phyloP scores from a whole-genome alignment of 768 basidiomycete genomes.

The Kwoniella bestiolae region DNA sequence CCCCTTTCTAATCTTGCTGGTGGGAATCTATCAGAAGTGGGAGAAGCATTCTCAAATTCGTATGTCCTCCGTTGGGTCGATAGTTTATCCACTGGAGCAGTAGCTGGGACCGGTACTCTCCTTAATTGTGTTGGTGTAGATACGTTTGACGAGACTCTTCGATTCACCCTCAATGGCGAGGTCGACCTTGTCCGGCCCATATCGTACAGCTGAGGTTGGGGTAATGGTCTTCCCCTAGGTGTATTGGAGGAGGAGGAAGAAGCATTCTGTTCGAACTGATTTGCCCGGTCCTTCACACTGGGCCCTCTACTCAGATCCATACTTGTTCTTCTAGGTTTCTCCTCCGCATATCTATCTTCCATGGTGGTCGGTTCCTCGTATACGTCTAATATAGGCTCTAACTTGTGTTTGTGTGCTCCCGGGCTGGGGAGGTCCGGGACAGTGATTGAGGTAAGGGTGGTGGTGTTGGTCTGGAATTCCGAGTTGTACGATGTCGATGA shows the following conservation, averaged over 20 bases:
- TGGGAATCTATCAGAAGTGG: background rate
- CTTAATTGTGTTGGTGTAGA: conserved; percentile 22
- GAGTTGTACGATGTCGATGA: conserved; percentile 34
- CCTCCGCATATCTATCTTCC: conserved; percentile 20
- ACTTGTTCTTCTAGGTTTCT: conserved; percentile 19
- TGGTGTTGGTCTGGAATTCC: conserved; percentile 26
- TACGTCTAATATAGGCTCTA: conserved; percentile 36
- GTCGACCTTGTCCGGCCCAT: conserved; percentile 34
- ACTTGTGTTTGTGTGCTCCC: conserved; percentile 19
- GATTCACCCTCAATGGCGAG: conserved; percentile 37
- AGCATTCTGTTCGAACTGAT: conserved; percentile 30
- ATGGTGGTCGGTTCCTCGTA: conserved; percentile 18
- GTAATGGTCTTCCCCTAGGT: conserved; percentile 20
- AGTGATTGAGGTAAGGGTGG: conserved; percentile 38
- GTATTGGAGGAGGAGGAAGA: conserved; percentile 23
- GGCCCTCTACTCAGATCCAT: conserved; percentile 28
- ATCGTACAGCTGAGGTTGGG: conserved; percentile 5
- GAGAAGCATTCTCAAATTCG: conserved; percentile 14
- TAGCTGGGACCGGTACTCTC: conserved; percentile 36
- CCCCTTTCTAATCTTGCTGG: conserved; percentile 38
- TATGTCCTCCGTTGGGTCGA: conserved; percentile 18
- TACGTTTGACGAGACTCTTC: conserved; percentile 1
- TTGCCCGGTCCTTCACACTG: conserved; percentile 45
- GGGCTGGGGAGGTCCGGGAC: conserved; percentile 38
- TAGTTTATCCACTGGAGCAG: conserved; percentile 30